Percentiles rank a stretch among this genome's conserved stretches.
Conservation (phyloP, 768 basidiomycete genomes). For the Rhodotorula toruloides region DNA sequence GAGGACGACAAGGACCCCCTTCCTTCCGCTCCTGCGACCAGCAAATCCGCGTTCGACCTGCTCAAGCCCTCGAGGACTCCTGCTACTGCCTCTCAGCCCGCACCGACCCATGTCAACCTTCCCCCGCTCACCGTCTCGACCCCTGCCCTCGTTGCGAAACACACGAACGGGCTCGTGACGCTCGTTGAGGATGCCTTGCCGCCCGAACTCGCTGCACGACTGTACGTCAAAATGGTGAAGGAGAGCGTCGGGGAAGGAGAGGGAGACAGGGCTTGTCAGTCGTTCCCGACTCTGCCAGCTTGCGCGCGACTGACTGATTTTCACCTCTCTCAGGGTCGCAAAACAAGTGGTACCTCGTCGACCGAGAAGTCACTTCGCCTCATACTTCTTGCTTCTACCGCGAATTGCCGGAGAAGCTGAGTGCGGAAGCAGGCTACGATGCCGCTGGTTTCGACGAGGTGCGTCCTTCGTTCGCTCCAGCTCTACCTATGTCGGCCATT, state of each 20-base stretch:
- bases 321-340: conserved; percentile 18
- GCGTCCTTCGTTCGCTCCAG: not conserved
- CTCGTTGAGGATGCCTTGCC: conserved; percentile 37
- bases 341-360: conserved; percentile 38
- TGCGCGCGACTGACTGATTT: not conserved
- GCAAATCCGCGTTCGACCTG: conserved; percentile 15
- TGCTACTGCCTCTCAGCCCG: not conserved
- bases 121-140: conserved; percentile 32
- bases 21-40: not conserved
- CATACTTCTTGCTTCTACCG: conserved; percentile 41
- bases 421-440: not conserved
- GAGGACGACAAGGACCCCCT: conserved; percentile 7
- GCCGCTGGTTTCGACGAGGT: conserved; percentile 20
- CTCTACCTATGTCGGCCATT: no score
- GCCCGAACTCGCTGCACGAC: conserved; percentile 22
- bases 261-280: conserved; percentile 12
- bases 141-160: conserved; percentile 26
- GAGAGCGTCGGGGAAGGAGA: conserved; percentile 14
- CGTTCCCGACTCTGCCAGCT: not conserved
- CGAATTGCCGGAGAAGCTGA: conserved; percentile 2
- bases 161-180: conserved; percentile 37
- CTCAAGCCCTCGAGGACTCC: not conserved
- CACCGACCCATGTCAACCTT: conserved; percentile 20
- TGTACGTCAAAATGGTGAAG: conserved; percentile 33
- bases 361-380: conserved; percentile 35